Conservation (phyloP, 2,329 filamentous ascomycete genomes). For the Colletotrichum spinosum region DNA sequence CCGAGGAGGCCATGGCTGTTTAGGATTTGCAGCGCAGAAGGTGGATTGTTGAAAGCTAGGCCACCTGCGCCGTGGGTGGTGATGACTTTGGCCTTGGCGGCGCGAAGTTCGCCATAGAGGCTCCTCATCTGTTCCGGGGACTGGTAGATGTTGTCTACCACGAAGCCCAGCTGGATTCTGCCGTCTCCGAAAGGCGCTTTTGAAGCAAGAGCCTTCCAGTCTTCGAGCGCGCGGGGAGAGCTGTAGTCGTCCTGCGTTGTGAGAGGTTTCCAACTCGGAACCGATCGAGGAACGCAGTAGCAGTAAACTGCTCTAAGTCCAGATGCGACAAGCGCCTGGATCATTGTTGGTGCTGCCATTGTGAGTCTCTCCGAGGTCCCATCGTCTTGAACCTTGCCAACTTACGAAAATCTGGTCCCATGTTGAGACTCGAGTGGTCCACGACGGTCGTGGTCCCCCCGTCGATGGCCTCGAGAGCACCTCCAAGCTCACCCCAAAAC, state of each 20-base stretch:
- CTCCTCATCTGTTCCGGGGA: conserved; percentile 49
- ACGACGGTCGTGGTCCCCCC: conserved; percentile 53
- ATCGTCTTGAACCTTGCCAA: fast-evolving
- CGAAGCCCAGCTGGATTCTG: conserved; percentile 55
- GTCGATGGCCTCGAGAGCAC: conserved; percentile 53
- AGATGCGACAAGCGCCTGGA: conserved; percentile 52
- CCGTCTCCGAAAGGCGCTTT: conserved; percentile 36
- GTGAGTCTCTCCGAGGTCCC: background rate
- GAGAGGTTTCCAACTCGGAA: conserved; percentile 46
- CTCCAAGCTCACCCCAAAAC: conserved; percentile 58
- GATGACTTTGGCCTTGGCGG: conserved; percentile 51
- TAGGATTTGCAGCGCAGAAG: conserved; percentile 8
- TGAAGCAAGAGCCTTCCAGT: conserved; percentile 41
- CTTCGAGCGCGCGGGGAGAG: conserved; percentile 50
- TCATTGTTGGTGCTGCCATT: conserved; percentile 43
- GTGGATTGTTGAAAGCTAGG: background rate
- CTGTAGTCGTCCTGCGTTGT: conserved; percentile 42
- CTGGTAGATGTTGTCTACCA: conserved; percentile 55
- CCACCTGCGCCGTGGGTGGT: conserved; percentile 42
- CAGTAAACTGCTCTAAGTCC: conserved; percentile 60
- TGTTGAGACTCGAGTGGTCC: conserved; percentile 37
- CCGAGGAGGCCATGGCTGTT: conserved; percentile 7
- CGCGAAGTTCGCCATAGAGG: conserved; percentile 51
- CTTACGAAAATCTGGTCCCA: conserved; percentile 25
- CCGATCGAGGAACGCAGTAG: conserved; percentile 49